Evolutionary conservation across 805 yeast genomes (phyloP).

Genomic region (Wickerhamiella dianesei): DNA sequence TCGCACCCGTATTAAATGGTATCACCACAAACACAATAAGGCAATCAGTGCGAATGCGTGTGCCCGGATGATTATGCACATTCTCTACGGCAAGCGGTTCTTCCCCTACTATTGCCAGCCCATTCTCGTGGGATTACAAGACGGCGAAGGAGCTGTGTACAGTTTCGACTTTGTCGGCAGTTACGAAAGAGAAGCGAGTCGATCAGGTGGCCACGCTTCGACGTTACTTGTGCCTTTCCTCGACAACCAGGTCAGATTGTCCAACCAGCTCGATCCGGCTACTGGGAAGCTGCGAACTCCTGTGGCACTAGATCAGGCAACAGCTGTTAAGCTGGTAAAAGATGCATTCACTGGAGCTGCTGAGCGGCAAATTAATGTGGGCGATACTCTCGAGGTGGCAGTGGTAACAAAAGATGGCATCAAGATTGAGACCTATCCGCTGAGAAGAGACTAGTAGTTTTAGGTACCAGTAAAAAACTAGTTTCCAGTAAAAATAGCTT

Average conservation of each 20-base stretch:
- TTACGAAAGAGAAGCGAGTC: constrained; percentile 90
- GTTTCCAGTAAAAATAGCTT: too few species aligned
- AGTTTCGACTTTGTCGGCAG: constrained; percentile 98
- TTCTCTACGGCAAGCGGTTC: constrained; percentile 82
- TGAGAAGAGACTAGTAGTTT: constrained; percentile 78
- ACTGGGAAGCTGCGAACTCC: constrained; percentile 40
- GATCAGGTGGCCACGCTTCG: constrained; percentile 98
- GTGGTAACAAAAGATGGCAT: constrained; percentile 92
- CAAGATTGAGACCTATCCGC: constrained; percentile 64
- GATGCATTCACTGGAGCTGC: constrained; percentile 96
- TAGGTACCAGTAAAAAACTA: too few species aligned
- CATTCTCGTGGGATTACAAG: constrained; percentile 84
- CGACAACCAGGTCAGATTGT: constrained; percentile 93
- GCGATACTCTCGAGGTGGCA: constrained; percentile 85
- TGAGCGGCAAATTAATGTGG: constrained; percentile 96
- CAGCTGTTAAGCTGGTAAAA: constrained; percentile 73
- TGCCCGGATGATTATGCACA: constrained; percentile 82
- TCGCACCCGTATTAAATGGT: constrained; percentile 48
- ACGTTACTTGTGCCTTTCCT: constrained; percentile 92
- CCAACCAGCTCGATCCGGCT: constrained; percentile 79
- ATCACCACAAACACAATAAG: constrained; percentile 78
- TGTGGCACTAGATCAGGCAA: constrained; percentile 60
- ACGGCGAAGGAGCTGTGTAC: constrained; percentile 88
- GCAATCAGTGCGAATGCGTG: constrained; percentile 55
- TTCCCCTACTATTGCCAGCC: constrained; percentile 97